These are phyloP conservation scores for Berkeleyomyces basicola DNA, from an alignment of 2,329 filamentous ascomycete genomes.

Conservation along the genomic window DNA sequence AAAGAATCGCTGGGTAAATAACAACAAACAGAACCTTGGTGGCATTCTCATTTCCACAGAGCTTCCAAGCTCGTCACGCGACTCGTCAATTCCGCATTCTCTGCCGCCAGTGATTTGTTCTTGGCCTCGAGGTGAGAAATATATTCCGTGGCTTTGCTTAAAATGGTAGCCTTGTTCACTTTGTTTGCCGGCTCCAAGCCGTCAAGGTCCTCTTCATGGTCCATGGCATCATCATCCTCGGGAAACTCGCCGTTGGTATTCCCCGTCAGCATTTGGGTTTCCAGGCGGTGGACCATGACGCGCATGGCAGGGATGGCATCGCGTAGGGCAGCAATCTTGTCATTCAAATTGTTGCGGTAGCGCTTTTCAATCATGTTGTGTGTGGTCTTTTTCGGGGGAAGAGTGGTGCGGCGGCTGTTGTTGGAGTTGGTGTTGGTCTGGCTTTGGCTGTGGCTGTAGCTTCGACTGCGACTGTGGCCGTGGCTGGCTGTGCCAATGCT, in stretches of 20 bases:
- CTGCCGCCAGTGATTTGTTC: slow-evolving; percentile 20
- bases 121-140: slow-evolving; percentile 23
- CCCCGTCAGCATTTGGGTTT: slow-evolving; percentile 13
- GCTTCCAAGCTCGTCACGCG: slow-evolving; percentile 19
- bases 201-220: slow-evolving; percentile 17
- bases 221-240: slow-evolving; percentile 13
- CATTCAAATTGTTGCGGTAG: slow-evolving; percentile 69
- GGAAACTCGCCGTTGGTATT: slow-evolving; percentile 8
- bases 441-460: background rate
- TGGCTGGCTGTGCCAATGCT: background rate
- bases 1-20: background rate
- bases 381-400: slow-evolving; percentile 51
- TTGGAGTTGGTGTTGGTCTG: background rate
- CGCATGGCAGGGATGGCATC: slow-evolving; percentile 45
- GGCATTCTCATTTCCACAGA: background rate
- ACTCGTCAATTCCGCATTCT: slow-evolving; percentile 21
- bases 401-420: slow-evolving; percentile 9
- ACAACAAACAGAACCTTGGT: background rate
- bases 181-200: slow-evolving; percentile 23
- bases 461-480: background rate
- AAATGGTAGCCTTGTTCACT: slow-evolving; percentile 28
- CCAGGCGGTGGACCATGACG: slow-evolving; percentile 17
- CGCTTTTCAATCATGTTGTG: slow-evolving; percentile 79
- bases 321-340: slow-evolving; percentile 61
- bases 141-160: slow-evolving; percentile 25